Base-by-base conservation (phyloP, 371 early-diverging fungal genomes). In the Apophysomyces elegans region DNA sequence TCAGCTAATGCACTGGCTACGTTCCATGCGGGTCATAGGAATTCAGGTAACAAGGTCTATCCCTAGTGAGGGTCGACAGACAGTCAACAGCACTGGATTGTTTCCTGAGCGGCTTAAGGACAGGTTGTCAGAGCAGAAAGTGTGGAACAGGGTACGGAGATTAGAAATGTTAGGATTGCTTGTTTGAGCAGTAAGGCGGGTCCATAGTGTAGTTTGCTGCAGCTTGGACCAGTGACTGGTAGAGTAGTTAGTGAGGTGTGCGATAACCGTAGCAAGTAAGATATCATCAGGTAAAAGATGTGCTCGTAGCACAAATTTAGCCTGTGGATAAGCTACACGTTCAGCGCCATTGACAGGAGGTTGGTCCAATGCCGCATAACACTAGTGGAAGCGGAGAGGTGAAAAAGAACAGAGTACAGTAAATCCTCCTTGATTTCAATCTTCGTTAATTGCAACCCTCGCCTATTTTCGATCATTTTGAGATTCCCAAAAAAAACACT, bases 351-450 rank as follows among this genome's bases (percentile, higher is more conserved):
- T 12, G 8, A 2, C 16, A 21, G 0, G 66, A 71, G 54, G 16
- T 66, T 63, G 36, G 54, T 35, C 46, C 70, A 56, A 12, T 70
- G 71, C 5, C 62, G 56, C 36, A 70, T 62, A 35, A 74, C 63
- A 8, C 14, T 66, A 39, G 71, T 70, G 0, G 59, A 37, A 0
- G 66, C 44, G 7, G 26, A 37, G 2, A 4, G 26, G 57, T 68
- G 71, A 2, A 63, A 62, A 45, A 32, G 59, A 68, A 1, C 56
- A 18, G 50, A 68, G 50, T 7, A 45, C 46, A 26, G 3, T 26
- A 26, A 26, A 2, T 2, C 32, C 32, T 26, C 32, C 32, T 26
- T 4, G 32, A 26, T 26, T 26, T 26, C 32, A 26, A 26, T 26
- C 32, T 26, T 26, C 32, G 32, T 2, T 26, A 3, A 26, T 2